Base-by-base conservation (phyloP, 2,329 filamentous ascomycete genomes). In the Aquanectria penicillioides region DNA sequence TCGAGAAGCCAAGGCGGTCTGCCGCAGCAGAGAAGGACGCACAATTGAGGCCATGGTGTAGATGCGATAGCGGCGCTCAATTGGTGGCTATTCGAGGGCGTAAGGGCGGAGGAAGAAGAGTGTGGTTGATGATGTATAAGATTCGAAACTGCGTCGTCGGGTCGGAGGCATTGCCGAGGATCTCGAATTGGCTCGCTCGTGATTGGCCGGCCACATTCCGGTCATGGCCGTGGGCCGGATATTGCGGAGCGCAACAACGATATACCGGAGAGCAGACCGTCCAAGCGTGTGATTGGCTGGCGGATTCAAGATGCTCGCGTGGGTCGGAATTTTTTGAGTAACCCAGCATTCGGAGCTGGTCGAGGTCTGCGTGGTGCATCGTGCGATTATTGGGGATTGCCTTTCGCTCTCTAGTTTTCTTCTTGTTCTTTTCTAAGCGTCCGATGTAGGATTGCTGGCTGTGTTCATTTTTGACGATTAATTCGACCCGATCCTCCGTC, bases 21-120 rank as follows among this genome's bases (percentile, higher is more conserved):
- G 84, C 76, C 83, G 80, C 58, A 87, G 79, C 74, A 86, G 75
- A 65, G 80, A 76, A 53, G 84, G 78, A 71, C 84, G 83, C 71
- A 81, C 75, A 70, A 86, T 75, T 56, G 85, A 87, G 65, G 84
- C 84, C 85, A 88, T 88, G 53, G 64, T 75, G 46, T 60, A 34
- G 29, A 40, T 54, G 44, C 55, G 58, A 58, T 55, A 56, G 65
- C 57, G 65, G 61, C 66, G 62, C 66, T 68, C 66, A 70, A 71
- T 70, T 70, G 63, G 55, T 66, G 64, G 66, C 61, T 68, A 50
- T 63, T 64, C 57, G 59, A 67, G 54, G 62, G 63, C 62, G 48
- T 52, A 29, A 34, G 26, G 47, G 43, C 23, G 38, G 48, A 50
- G 52, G 47, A 48, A 46, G 56, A 57, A 23, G 54, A 49, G 57